Conservation (phyloP, 2,329 filamentous ascomycete genomes). For the Trichophyton rubrum region DNA sequence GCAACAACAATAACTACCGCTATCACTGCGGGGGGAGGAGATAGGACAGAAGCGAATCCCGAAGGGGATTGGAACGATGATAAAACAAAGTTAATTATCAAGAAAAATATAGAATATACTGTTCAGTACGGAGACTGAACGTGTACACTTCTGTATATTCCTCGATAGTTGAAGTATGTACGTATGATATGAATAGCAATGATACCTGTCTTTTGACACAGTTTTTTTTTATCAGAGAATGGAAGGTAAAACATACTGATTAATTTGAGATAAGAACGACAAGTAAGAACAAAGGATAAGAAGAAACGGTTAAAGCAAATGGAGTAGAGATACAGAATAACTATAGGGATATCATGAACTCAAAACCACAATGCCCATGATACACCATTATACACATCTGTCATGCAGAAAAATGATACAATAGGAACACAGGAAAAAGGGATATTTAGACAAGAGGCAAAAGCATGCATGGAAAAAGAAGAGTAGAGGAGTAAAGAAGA, state of each 20-base stretch:
- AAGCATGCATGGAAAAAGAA: background rate
- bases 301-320: background rate
- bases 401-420: background rate
- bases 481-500: background rate
- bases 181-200: conserved; percentile 1
- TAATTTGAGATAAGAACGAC: background rate
- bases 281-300: background rate
- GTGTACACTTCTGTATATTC: background rate
- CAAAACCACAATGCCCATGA: background rate
- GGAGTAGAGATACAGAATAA: conserved; percentile 1
- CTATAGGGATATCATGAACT: background rate
- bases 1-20: background rate
- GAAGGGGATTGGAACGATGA: conserved; percentile 2
- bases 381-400: background rate
- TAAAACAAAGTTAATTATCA: conserved; percentile 10
- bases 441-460: background rate
- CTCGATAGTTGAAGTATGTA: background rate
- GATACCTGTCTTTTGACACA: background rate
- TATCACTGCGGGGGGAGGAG: background rate
- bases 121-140: conserved; percentile 6
- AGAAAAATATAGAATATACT: conserved; percentile 9
- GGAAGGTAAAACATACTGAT: background rate
- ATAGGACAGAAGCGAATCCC: background rate
- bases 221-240: background rate
- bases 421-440: background rate